These are phyloP conservation scores for Phytophthora pini DNA, from an alignment of 352 stramenopile species.

Conservation along the genomic window DNA sequence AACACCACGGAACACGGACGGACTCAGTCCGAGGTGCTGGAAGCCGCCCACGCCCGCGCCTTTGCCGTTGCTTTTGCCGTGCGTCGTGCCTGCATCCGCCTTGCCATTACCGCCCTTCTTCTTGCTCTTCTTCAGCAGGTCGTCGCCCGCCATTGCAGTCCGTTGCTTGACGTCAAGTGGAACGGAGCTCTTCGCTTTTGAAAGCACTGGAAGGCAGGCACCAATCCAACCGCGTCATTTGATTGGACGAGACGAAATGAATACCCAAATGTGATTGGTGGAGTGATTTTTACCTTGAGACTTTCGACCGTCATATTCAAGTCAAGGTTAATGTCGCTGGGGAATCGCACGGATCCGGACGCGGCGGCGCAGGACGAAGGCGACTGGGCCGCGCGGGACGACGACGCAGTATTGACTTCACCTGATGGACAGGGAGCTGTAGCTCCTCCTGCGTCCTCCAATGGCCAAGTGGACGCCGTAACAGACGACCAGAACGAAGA, in stretches of 20 bases:
- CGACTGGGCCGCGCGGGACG: conserved; percentile 53
- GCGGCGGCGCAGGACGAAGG: conserved; percentile 46
- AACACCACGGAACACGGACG: conserved; percentile 82
- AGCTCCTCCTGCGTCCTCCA: conserved; percentile 31
- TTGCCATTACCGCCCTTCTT: conserved; percentile 39
- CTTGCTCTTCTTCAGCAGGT: conserved; percentile 69
- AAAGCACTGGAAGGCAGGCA: conserved; percentile 39
- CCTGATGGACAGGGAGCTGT: conserved; percentile 26
- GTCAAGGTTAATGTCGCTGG: conserved; percentile 45
- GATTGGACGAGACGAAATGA: conserved; percentile 47
- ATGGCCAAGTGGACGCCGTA: conserved; percentile 26
- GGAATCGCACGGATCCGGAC: conserved; percentile 31
- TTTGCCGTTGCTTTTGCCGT: conserved; percentile 86
- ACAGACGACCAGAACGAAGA: conserved; percentile 23
- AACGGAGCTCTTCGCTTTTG: conserved; percentile 13
- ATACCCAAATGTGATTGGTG: conserved; percentile 2
- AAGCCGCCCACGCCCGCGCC: conserved; percentile 80
- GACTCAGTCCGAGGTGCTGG: conserved; percentile 85
- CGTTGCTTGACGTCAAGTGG: conserved; percentile 23
- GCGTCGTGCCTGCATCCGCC: conserved; percentile 44
- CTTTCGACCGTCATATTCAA: background rate
- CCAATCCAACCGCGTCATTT: background rate
- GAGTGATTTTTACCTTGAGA: background rate
- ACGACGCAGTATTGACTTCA: conserved; percentile 26
- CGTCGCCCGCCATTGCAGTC: conserved; percentile 60